Base-by-base conservation (phyloP, 352 stramenopile genomes). In the Phytophthora crassamura region DNA sequence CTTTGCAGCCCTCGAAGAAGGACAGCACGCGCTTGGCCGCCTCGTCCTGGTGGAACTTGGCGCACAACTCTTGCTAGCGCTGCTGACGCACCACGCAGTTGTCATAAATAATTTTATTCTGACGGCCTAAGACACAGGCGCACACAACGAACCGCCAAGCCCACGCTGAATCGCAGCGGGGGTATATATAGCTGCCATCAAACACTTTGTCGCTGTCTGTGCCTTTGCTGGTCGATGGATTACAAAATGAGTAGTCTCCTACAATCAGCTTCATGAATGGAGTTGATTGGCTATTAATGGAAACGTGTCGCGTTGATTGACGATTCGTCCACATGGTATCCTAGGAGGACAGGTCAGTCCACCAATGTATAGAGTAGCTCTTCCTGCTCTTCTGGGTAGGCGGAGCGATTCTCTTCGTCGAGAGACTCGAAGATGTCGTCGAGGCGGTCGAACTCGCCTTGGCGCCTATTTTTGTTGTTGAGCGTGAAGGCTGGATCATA, bases 401-500 rank as follows among this genome's bases (percentile, higher is more conserved):
- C 74, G 16, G 56, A 86, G 52, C 80, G 82, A 11, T 82, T 72
- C 25, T 91, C 84, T 50, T 94, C 88, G 50, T 91, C 80, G 20
- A 91, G 67, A 11, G 68, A 57, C 39, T 92, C 77, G 20, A 91
- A 94, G 16, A 96, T 80, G 47, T 90, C 80, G 55, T 95, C 86
- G 40, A 95, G 96, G 53, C 75, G 77, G 57, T 91, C 77, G 39
- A 96, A 95, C 48, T 97, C 38, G 91, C 76, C 59, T 84, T 91
- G 11, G 88, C 82, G 10, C 58, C 95, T 84, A 73, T 95, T 86
- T 67, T 96, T 94, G 71, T 95, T 95, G 75, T 90, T 93, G 18
- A 97, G 75, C 52, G 83, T 92, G 59, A 96, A 93, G 41, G 89
- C 83, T 95, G 88, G 55, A 94, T 93, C 75, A 93, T 72, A 73